Evolutionary conservation across 2,329 filamentous ascomycete genomes (phyloP), one percentile per base, ranked within the genome.

Genomic region (Cercospora sesami): DNA sequence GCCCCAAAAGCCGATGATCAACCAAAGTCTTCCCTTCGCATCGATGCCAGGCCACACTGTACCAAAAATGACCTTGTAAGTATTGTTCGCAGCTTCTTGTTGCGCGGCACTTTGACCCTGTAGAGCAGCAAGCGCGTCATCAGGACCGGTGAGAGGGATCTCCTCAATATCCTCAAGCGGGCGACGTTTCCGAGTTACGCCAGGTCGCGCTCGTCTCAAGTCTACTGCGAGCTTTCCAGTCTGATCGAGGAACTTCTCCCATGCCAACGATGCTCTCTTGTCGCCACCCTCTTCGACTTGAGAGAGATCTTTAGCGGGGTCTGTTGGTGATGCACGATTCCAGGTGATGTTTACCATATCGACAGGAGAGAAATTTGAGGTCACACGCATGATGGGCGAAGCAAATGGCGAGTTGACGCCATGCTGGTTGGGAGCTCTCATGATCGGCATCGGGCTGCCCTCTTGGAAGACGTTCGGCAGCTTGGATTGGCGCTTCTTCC

Each of bases 31-130:
- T 12, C 89, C 83, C 6, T 71, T 79, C 62, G 73, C 75, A 0
- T 82, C 80, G 0, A 97, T 80, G 0, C 80, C 83, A 0, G 91
- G 90, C 87, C 91, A 91, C 0, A 97, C 83, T 0, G 91, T 93
- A 14, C 78, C 79, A 59, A 94, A 81, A 21, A 93, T 89, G n/a
- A 82, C 77, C 21, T 75, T 78, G 3, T 92, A 63, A 2, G 70
- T 68, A 42, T 71, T 72, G 60, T 70, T 63, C 10, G 63, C 55
- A 16, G 55, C 60, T 59, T 72, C 61, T 21, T 60, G 48, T 36
- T 21, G 48, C 7, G 30, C 31, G 12, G 55, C 28, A 21, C 60
- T 51, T 14, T 68, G 63, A 2, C 55, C 66, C 45, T 72, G 66
- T 26, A 70, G 60, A 18, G 33, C 63, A 10, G 69, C 64, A 18